Evolutionary conservation across 352 stramenopile species (phyloP), one percentile per base, ranked within the genome.

Genomic region (Phytophthora vignae): DNA sequence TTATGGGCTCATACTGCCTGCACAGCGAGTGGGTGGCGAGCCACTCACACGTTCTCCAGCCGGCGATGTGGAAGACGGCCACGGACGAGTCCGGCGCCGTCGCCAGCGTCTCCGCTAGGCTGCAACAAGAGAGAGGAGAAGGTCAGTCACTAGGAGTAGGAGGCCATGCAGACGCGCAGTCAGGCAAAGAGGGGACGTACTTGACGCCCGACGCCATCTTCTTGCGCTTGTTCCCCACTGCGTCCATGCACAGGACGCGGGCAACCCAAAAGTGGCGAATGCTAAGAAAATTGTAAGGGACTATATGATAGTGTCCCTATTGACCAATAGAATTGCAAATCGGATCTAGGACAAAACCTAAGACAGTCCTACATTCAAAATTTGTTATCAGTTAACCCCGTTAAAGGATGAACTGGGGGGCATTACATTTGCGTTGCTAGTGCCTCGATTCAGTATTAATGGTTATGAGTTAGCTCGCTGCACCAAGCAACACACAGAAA

Each of bases 11-110:
- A 11, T 11, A 36, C 31, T 36, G 31, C 31, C 38, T 46, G 38
- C 12, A 46, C 12, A 15, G 38, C 11, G 2, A 15, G 1, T 44
- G 38, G 14, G 38, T 25, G 14, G 38, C 5, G 38, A 11, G 27
- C 14, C 48, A 83, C 64, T 64, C 61, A 83, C 87, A 93, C 55
- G 80, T 82, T 54, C 65, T 79, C 87, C 87, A 95, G n/a, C 87
- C 87, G 21, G 85, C 81, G 69, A 95, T 74, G 71, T 93, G 80
- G 73, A 88, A 91, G 22, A 69, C 86, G 27, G 75, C 72, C 7
- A 64, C 74, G 50, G 65, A 73, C 25, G 59, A 61, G 53, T 50
- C 55, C 22, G 42, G 38, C 7, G 69, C 17, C 49, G 21, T 52
- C 64, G 58, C 56, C 27, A 90, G 67, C 53, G 80, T 87, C 67